Conservation (phyloP, 2,329 filamentous ascomycete genomes). For the Pyricularia grisea region DNA sequence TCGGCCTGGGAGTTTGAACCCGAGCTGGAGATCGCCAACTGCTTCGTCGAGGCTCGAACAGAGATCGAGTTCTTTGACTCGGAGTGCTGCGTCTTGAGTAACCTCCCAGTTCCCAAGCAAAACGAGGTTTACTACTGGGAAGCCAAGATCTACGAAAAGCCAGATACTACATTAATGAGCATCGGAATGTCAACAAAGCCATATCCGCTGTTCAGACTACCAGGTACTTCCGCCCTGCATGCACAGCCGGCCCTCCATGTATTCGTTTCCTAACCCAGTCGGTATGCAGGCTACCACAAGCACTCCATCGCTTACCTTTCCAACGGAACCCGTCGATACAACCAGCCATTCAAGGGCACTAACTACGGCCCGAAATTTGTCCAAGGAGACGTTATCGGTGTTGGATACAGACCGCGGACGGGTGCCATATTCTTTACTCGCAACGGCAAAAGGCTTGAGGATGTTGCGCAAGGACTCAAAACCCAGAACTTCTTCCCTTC, state of each 20-base stretch:
- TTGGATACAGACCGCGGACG: slow-evolving; percentile 88
- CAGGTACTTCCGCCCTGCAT: slow-evolving; percentile 47
- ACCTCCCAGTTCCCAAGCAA: slow-evolving; percentile 92
- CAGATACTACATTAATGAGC: slow-evolving; percentile 75
- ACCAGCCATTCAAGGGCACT: slow-evolving; percentile 79
- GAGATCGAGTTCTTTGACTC: slow-evolving; percentile 99
- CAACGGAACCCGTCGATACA: slow-evolving; percentile 75
- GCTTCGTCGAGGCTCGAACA: slow-evolving; percentile 91
- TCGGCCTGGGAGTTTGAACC: slow-evolving; percentile 99
- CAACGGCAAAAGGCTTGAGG: slow-evolving; percentile 94
- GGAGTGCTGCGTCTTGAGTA: slow-evolving; percentile 94
- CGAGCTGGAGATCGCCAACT: slow-evolving; percentile 97
- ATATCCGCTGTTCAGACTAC: slow-evolving; percentile 87
- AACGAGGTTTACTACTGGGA: slow-evolving; percentile 99
- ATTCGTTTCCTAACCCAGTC: not conserved
- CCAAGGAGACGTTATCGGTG: slow-evolving; percentile 91
- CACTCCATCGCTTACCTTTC: slow-evolving; percentile 88
- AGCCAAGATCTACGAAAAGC: slow-evolving; percentile 96
- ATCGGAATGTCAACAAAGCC: slow-evolving; percentile 96
- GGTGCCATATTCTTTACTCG: slow-evolving; percentile 97
- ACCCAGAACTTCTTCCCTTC: slow-evolving; percentile 96
- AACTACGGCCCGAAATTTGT: slow-evolving; percentile 76
- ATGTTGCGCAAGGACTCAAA: slow-evolving; percentile 87
- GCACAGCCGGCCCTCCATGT: not conserved
- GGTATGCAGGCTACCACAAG: slow-evolving; percentile 69